These are phyloP conservation scores for Talaromyces funiculosus DNA, from an alignment of 2,329 filamentous ascomycete genomes.

Conservation along the genomic window DNA sequence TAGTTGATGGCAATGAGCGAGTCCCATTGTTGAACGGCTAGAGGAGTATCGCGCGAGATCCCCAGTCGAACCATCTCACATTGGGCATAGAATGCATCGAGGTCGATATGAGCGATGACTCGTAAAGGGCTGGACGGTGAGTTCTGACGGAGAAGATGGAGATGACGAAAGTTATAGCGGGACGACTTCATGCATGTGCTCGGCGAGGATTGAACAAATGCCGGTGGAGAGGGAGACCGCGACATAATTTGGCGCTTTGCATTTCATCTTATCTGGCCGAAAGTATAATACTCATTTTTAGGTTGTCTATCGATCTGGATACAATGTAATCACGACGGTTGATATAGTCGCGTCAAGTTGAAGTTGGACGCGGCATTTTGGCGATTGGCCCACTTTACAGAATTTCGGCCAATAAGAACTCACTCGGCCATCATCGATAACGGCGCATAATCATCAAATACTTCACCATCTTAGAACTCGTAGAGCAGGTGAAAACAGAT, in stretches of 20 bases:
- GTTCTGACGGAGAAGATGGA: constrained; percentile 67
- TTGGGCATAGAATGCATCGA: constrained; percentile 97
- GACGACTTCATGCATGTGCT: constrained; percentile 46
- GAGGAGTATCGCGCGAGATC: constrained; percentile 65
- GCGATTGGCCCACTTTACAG: neutral
- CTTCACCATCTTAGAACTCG: neutral
- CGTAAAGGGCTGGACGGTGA: constrained; percentile 71
- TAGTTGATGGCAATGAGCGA: constrained; percentile 96
- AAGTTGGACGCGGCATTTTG: neutral
- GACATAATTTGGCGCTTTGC: constrained; percentile 37
- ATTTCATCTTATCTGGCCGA: neutral
- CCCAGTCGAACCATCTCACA: constrained; percentile 87
- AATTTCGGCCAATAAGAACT: neutral
- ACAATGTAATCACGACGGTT: neutral
- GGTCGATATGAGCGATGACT: constrained; percentile 84
- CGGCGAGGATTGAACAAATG: constrained; percentile 50
- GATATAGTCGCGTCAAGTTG: neutral
- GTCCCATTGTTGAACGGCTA: constrained; percentile 95
- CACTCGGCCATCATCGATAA: neutral
- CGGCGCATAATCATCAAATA: neutral
- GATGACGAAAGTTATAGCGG: constrained; percentile 76
- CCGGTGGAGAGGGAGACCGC: constrained; percentile 67
- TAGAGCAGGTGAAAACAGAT: neutral
- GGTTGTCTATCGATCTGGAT: neutral
- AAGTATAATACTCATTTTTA: neutral